Conservation (phyloP, 441 rosid genomes). For the Melastoma candidum region DNA sequence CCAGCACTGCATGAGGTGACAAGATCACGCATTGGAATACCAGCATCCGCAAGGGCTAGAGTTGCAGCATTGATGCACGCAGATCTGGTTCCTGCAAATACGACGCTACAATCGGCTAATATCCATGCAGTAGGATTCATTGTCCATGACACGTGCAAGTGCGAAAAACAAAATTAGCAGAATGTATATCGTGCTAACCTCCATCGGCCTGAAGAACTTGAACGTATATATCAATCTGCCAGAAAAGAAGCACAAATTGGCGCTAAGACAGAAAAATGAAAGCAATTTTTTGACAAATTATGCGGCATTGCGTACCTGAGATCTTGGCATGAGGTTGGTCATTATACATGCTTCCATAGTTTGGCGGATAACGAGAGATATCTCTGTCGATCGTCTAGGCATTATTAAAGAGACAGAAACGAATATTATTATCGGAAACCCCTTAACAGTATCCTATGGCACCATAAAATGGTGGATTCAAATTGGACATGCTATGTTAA, state of each 20-base stretch:
- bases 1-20: conserved; percentile 93
- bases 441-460: not conserved
- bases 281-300: not conserved
- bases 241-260: not conserved
- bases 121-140: too few relatives aligned
- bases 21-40: conserved; percentile 83
- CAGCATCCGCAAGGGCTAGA: conserved; percentile 90
- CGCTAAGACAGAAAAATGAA: conserved; percentile 7
- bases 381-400: conserved; percentile 81
- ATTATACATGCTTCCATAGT: conserved; percentile 85
- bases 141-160: too few relatives aligned
- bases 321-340: conserved; percentile 77
- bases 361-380: conserved; percentile 86
- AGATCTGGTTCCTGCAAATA: conserved; percentile 66
- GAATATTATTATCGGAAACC: not conserved
- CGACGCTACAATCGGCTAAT: not conserved
- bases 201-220: conserved; percentile 99
- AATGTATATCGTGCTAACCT: conserved; percentile 33
- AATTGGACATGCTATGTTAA: too few relatives aligned
- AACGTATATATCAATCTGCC: conserved; percentile 87
- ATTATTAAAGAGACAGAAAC: not conserved
- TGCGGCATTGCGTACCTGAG: conserved; percentile 47
- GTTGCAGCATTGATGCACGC: conserved; percentile 97
- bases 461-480: too few relatives aligned
- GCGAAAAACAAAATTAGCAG: not conserved